Base-by-base conservation (phyloP, 805 yeast genomes). In the Ogataea trehalophila region DNA sequence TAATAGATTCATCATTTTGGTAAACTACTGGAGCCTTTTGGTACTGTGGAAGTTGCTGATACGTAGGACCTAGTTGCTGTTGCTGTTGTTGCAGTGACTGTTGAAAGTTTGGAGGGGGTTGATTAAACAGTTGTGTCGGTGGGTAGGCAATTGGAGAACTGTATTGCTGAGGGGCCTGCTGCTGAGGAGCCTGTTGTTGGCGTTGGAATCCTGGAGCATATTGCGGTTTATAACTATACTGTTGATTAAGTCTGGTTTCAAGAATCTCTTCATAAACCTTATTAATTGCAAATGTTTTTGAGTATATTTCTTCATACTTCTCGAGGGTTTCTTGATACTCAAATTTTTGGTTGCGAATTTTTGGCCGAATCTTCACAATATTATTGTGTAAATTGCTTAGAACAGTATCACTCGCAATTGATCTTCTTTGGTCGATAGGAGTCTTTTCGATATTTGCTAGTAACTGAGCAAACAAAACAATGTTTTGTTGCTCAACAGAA, bases 221-320 rank as follows among this genome's bases (percentile, higher is more conserved):
- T 6, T 26, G 33, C 9, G 49, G 49, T 17, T 45, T 33, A 29
- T 49, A 49, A 14, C 42, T 41, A 18, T 58, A 54, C 37, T 54
- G 58, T 33, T 62, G 66, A 16, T 54, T 51, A 52, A 75, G 64
- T 61, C 82, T 65, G 29, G 72, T 68, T 49, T 90, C 95, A 49
- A 89, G 70, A 43, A 85, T 74, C 50, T 77, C 78, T 62, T 89
- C 95, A 58, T 89, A 90, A n/a, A 85, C 70, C 51, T 85, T 76
- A 59, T 82, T 77, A 33, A 88, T 83, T 5, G 89, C 82, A 46
- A 86, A 83, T 46, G 90, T 76, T 58, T 90, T 88, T 42, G 85
- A 78, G 66, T 86, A 88, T 79, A 87, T 72, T 42, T 85, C 87
- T 52, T 85, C 75, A 51, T 83, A 75, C 18, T 68, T 64, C 44